Evolutionary conservation across 768 basidiomycete genomes (phyloP), one percentile per base, ranked within the genome.

Genomic region (Ramaria sp.): DNA sequence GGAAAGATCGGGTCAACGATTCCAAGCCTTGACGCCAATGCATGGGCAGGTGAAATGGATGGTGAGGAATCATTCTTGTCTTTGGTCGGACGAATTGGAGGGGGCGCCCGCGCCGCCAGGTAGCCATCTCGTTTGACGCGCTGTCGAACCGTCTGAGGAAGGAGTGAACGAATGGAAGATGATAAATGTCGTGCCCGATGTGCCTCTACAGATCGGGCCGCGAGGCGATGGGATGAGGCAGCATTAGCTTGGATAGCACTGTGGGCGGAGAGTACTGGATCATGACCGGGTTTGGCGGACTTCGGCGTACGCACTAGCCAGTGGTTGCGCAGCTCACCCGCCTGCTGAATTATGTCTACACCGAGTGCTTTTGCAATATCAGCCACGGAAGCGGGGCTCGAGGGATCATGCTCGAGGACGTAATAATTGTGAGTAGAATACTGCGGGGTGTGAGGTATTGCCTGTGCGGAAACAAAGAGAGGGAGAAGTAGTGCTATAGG

Each of bases 311-410:
- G 80, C 46, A 96, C 83, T 17, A 99, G 73, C 88, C 90, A 99
- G 70, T 88, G 78, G 55, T 90, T 75, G 30, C 70, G 66, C 5
- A 99, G 78, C 66, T 93, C 86, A 51, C 96, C 93, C 24, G 83
- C 85, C 62, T 81, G 86, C 66, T 94, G 91, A 57, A 98, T 86
- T 49, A 96, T 72, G 70, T 97, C 86, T 20, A 91, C 84, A 13
- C 83, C 83, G 11, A 98, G 76, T 0, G 73, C 68, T 7, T 66
- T 48, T 6, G 83, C 77, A 57, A 85, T 75, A 60, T 88, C 82
- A 56, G 71, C 70, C 59, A 88, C 76, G 62, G 82, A 76, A 61
- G 78, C 75, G 59, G 73, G 71, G 9, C 71, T 68, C 6, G 65
- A 63, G 46, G 87, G 80, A 62, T 76, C 69, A 64, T 88, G 81